These are phyloP conservation scores for Rhinocladiella similis DNA, from an alignment of 2,329 filamentous ascomycete species.

Conservation along the genomic window DNA sequence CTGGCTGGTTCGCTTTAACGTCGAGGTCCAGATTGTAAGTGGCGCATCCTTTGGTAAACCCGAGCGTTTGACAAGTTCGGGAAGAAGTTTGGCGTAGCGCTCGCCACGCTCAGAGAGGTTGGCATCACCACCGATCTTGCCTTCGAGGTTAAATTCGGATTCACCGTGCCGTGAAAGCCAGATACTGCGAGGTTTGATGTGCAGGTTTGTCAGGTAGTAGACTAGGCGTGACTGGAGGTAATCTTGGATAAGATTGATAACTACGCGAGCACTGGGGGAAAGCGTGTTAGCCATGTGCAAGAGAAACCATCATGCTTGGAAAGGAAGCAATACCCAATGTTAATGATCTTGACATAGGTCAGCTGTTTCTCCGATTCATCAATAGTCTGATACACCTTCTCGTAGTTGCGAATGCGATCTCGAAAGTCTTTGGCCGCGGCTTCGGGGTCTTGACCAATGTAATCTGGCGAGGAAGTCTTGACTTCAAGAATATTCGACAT, in stretches of 20 bases:
- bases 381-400: slow-evolving; percentile 93
- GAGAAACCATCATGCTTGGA: background rate
- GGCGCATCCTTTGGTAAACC: slow-evolving; percentile 69
- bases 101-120: slow-evolving; percentile 82
- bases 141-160: slow-evolving; percentile 85
- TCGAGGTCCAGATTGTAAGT: slow-evolving; percentile 74
- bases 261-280: slow-evolving; percentile 62
- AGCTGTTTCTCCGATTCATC: slow-evolving; percentile 83
- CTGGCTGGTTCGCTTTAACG: slow-evolving; percentile 81
- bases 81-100: slow-evolving; percentile 80
- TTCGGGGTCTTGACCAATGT: slow-evolving; percentile 83
- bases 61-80: slow-evolving; percentile 79
- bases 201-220: slow-evolving; percentile 97
- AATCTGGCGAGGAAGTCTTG: slow-evolving; percentile 95
- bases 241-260: slow-evolving; percentile 96
- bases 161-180: slow-evolving; percentile 98
- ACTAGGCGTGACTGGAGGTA: slow-evolving; percentile 95
- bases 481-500: slow-evolving; percentile 98
- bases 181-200: slow-evolving; percentile 93
- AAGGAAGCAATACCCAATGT: slow-evolving; percentile 68
- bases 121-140: slow-evolving; percentile 90
- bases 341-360: slow-evolving; percentile 96
- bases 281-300: background rate
- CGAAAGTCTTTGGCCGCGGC: slow-evolving; percentile 87
- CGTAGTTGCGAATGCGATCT: slow-evolving; percentile 93